Evolutionary conservation across 352 stramenopile species (phyloP), one percentile per base, ranked within the genome.

Genomic region (Phytopythium delawarense): DNA sequence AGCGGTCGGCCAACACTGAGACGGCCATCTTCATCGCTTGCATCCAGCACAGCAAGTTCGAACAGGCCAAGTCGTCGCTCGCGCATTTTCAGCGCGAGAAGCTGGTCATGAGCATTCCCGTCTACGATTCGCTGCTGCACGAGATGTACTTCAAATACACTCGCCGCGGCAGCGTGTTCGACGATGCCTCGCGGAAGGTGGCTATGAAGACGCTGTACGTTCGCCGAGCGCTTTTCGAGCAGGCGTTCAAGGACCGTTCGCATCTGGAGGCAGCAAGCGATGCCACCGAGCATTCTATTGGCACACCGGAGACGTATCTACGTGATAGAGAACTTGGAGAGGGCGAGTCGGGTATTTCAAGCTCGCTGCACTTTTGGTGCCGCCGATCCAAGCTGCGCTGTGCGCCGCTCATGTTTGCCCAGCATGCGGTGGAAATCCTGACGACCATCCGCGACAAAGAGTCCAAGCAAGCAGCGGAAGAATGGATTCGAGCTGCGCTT

Each of bases 71-170:
- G 40, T 20, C 64, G 12, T 76, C 74, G 63, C 58, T 92, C 49
- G 69, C 76, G 2, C 64, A 67, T 34, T 85, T 88, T 48, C 83
- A 92, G 65, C 54, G 67, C 42, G 57, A 61, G 7, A 61, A 30
- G 1, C 53, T 88, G 35, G 66, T 89, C 63, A 65, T 90, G 57
- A 39, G 67, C 6, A 75, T 90, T 6, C 81, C 81, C 21, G 76
- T 85, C 30, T 92, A 92, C 58, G 75, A 85, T 32, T 90, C 83
- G 25, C 62, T 90, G 23, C 65, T 92, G 52, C 83, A 76, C 21
- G 83, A 92, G 50, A 81, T 92, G 60, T 91, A 88, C 63, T 84
- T 87, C 63, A 90, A 92, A 59, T 90, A 86, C 61, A 90, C 83
- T 1, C 77, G 81, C 20, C 77, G 79, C 2, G 77, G 81, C 4